Percentiles rank a stretch among this genome's conserved stretches.
phyloP scores from a whole-genome alignment of 73 alveolate species.

The Durusdinium trenchii region DNA sequence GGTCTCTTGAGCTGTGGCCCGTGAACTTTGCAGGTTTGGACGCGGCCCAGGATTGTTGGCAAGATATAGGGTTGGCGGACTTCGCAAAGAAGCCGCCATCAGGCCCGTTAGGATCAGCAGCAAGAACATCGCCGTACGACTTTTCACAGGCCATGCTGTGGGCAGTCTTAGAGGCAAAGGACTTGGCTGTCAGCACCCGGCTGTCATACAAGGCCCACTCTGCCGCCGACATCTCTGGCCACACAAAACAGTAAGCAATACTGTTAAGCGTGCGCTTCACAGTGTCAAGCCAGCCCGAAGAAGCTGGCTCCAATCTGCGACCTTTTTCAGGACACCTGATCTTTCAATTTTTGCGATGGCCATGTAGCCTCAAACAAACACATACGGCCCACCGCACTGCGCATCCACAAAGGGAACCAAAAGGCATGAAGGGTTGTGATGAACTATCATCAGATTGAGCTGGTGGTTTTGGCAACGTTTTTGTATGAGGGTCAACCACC shows the following conservation, averaged over 20 bases:
- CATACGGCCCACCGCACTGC: too few species aligned
- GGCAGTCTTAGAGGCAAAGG: not conserved
- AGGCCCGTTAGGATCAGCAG: not conserved
- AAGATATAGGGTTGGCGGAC: not conserved
- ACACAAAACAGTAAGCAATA: not conserved
- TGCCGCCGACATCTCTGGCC: not conserved
- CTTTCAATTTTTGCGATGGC: too few species aligned
- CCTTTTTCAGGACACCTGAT: too few species aligned
- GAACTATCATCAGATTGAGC: too few species aligned
- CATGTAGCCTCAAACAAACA: too few species aligned
- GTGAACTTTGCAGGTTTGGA: not conserved
- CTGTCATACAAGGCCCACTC: not conserved
- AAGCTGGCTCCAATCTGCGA: not conserved
- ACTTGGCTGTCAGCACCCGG: not conserved
- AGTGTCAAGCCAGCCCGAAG: not conserved
- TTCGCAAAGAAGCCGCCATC: slow-evolving; percentile 10
- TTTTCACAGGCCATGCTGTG: not conserved
- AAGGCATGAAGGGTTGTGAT: too few species aligned
- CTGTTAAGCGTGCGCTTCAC: not conserved
- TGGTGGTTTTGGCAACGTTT: not conserved
- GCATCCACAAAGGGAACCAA: too few species aligned
- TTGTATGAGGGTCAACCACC: not conserved
- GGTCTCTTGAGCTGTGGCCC: not conserved
- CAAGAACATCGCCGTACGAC: not conserved
- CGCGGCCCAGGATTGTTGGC: not conserved